These are phyloP conservation scores for Diacronema lutheri DNA, from an alignment of 78 protist species.

Conservation along the genomic window DNA sequence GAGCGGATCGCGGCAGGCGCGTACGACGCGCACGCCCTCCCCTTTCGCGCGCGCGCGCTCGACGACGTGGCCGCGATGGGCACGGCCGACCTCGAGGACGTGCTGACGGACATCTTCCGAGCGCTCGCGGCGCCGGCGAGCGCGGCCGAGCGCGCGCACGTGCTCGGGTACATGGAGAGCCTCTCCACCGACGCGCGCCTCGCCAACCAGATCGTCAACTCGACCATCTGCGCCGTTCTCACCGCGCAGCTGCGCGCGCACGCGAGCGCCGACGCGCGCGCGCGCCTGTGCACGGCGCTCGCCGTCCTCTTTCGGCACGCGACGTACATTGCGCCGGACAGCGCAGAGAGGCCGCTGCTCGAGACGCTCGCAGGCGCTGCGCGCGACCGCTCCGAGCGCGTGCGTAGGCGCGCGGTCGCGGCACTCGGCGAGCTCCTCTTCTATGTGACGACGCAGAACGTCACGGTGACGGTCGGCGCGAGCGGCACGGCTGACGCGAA, in stretches of 20 bases:
- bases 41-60: neutral
- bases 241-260: neutral
- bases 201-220: slow-evolving; percentile 34
- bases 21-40: neutral
- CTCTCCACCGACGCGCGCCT: neutral
- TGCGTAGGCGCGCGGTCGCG: slow-evolving; percentile 20
- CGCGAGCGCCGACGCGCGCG: neutral
- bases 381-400: neutral
- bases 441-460: slow-evolving; percentile 26
- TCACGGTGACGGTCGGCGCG: neutral
- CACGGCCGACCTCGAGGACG: no score
- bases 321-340: neutral
- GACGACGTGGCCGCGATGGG: neutral
- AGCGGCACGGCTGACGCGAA: neutral
- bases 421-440: slow-evolving; percentile 49
- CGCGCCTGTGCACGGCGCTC: neutral
- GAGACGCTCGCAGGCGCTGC: neutral
- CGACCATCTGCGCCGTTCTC: neutral
- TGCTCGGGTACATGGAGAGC: slow-evolving; percentile 14
- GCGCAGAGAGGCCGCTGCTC: neutral
- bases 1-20: neutral
- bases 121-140: neutral
- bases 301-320: slow-evolving; percentile 21
- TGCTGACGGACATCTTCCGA: neutral
- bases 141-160: slow-evolving; percentile 23